Base-by-base conservation (phyloP, 345 rosid genomes). In the Gossypium thurberi region DNA sequence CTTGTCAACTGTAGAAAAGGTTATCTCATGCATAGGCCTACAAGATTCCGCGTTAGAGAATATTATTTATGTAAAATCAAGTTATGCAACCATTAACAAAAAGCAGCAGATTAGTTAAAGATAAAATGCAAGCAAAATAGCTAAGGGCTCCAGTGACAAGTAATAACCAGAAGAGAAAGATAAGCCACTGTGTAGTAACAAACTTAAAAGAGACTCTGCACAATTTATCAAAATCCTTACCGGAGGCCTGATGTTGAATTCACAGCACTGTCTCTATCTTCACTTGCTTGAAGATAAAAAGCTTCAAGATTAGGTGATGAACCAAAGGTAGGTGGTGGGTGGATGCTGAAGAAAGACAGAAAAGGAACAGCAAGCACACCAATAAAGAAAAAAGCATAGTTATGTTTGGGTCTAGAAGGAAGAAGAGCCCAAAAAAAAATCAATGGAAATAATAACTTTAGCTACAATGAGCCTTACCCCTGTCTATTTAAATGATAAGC, bases 281-380 rank as follows among this genome's bases (percentile, higher is more conserved):
- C 89, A 72, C 77, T 75, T 37, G 85, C 80, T 63, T 81, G 90
- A 50, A 81, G 79, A 23, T 89, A 80, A 73, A 87, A 74, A 64
- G 82, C 91, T 79, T 91, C 99, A 15, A 89, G 82, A 84, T 86
- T 85, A 14, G 94, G 84, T 11, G 91, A 85, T 81, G 98, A 90
- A 74, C 99, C 98, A 86, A 95, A 95, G 64, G 98, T 92, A 26
- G 99, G 97, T n/a, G 96, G 98, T 44, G 92, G 89, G 78, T 88
- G 97, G 65, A 79, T 73, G 47, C 98, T 92, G 81, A 65, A 21
- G 20, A 75, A 60, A 74, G 61, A 67, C 33, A 73, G 72, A 52
- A 25, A 82, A 60, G 71, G 44, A 77, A 76, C 20, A 75, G 75
- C 61, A 75, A 1, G 71, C 67, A 59, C 64, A 37, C 71, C 12